Evolutionary conservation across 1,284 basidiomycete species (phyloP), one percentile per base, ranked within the genome.

Genomic region (Vanrija sp.): DNA sequence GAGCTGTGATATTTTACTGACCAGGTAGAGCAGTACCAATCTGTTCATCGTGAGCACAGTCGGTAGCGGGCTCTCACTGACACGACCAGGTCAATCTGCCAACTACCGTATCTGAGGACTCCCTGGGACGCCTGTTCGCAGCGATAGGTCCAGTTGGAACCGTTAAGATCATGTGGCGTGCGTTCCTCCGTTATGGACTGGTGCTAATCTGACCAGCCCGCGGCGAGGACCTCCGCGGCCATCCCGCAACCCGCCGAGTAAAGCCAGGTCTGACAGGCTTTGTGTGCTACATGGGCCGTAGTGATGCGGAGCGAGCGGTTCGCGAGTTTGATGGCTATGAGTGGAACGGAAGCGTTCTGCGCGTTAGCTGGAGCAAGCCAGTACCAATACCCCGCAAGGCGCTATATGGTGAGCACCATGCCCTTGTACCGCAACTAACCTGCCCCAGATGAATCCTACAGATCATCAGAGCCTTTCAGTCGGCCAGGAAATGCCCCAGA

Each of bases 351-450:
- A 86, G 81, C 37, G 72, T 88, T 22, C 76, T 98, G 18, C 82
- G 88, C 23, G 87, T 94, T 15, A 89, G 91, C 18, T 98, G 95
- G 94, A 94, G 93, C 64, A 98, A 97, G 73, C 87, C 90, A 2
- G 89, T 98, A 16, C 86, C 90, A 7, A 78, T 95, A 48, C 91
- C 88, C 15, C 76, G 81, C 0, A 85, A 85, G 67, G 81, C 93
- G 1, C 78, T 87, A 61, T 96, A 88, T 77, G 84, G 93, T 95
- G 47, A 78, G 79, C 63, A 69, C 75, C 48, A 79, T 80, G 46
- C 9, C 9, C 9, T 38, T 39, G 10, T 27, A 36, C n/a, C 37
- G 2, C 31, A 31, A 14, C 9, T 31, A 14, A 31, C 31, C 31
- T 14, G 15, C 15, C 31, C 12, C 31, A 31, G 31, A 31, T 31